Evolutionary conservation across 164 flowering plant species (phyloP), one percentile per base, ranked within the genome.

Genomic region (Umbellularia californica): DNA sequence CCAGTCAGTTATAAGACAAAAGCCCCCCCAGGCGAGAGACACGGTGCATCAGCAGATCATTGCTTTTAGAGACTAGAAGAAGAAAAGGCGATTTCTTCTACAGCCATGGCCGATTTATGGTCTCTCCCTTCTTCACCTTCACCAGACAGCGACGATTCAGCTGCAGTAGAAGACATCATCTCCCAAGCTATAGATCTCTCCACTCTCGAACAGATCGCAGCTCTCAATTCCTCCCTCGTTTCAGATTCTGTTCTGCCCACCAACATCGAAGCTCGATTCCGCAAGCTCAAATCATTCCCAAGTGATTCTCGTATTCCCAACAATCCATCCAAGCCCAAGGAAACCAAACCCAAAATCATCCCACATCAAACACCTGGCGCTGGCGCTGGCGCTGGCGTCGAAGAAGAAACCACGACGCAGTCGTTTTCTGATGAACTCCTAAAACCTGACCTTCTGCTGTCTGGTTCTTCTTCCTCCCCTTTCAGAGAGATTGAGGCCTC

Each of bases 261-360:
- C 33, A 81, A 88, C 22, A 85, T 92, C 35, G 92, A 92, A 25
- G 72, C 85, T 67, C 86, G 97, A 25, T 92, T 92, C 72, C 84
- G 77, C 70, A 81, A 77, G 11, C 94, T 92, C 84, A 92, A 92
- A 79, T 88, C 97, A 5, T 80, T 90, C 72, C 97, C 90, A 1
- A 50, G 58, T 27, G 65, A 30, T 52, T 69, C 72, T 11, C 71
- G 63, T 50, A 68, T 12, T 3, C 75, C 73, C 22, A 2, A 24
- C 60, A 70, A 71, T 60, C 13, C 70, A 4, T 70, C 50, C 2
- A 47, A 35, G 4, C 67, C 50, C 2, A 47, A 33, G 9, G 50
- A 41, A 71, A 22, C 24, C 5, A 15, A 41, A 71, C 52, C 17
- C 70, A 19, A 66, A 77, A 65, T 24, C 52, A 69, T 24, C 52